A percentile compares a stretch with the other conserved stretches of the same genome.
Evolutionary conservation across 306 rosid species (phyloP).

Genomic region (Vigna trinervia): DNA sequence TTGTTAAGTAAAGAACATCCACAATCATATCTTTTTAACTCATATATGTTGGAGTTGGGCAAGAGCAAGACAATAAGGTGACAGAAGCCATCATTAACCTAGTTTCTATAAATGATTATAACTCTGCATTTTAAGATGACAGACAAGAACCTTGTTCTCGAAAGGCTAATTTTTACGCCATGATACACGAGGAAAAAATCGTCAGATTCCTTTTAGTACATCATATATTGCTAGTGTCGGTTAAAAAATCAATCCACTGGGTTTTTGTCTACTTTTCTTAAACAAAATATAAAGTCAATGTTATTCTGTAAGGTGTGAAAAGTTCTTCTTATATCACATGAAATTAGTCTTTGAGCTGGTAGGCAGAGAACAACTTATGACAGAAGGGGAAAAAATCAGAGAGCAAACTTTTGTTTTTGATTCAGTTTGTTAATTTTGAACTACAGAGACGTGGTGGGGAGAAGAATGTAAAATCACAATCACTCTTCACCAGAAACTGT

Average conservation of each 20-base stretch:
- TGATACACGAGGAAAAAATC: not conserved
- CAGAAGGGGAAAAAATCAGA: not conserved
- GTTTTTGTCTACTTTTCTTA: not conserved
- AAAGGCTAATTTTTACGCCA: constrained; percentile 6
- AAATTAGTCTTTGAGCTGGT: too few relatives aligned
- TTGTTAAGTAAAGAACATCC: constrained; percentile 33
- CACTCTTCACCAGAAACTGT: constrained; percentile 12
- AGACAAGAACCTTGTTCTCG: constrained; percentile 22
- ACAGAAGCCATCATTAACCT: constrained; percentile 39
- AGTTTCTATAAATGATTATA: constrained; percentile 6
- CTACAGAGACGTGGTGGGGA: constrained; percentile 2
- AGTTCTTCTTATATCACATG: too few relatives aligned
- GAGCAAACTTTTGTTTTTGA: not conserved
- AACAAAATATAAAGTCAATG: not conserved
- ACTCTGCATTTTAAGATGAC: constrained; percentile 27
- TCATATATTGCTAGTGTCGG: not conserved
- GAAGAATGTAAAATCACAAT: not conserved
- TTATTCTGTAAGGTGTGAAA: not conserved
- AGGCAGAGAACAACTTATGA: not conserved
- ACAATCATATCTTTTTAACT: constrained; percentile 35
- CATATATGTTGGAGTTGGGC: constrained; percentile 35
- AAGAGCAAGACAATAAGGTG: constrained; percentile 10
- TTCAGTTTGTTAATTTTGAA: not conserved
- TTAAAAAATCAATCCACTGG: not conserved
- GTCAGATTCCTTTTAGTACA: not conserved